Conservation (phyloP, 441 rosid genomes). For the Omphalea diandra region DNA sequence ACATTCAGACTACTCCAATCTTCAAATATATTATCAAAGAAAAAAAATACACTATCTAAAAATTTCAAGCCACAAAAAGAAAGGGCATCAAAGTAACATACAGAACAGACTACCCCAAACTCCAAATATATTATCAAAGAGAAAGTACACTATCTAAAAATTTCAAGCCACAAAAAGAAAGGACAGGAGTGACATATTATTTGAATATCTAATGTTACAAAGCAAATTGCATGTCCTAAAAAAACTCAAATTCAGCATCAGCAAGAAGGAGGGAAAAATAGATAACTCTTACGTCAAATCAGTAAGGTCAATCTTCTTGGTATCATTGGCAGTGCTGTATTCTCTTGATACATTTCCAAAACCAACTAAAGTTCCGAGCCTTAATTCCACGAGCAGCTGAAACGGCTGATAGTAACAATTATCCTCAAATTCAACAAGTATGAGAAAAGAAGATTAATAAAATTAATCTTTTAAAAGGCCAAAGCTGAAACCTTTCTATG, state of each 20-base stretch:
- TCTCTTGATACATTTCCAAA: slow-evolving; percentile 36
- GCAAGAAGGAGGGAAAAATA: too few species aligned
- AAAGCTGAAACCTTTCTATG: slow-evolving; percentile 50
- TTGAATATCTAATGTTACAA: neutral
- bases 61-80: neutral
- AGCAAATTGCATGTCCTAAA: neutral
- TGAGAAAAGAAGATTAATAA: slow-evolving; percentile 1
- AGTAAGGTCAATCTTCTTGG: slow-evolving; percentile 56
- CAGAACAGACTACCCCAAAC: too few species aligned
- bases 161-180: neutral
- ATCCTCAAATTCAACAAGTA: neutral
- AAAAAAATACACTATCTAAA: neutral
- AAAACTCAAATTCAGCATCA: neutral
- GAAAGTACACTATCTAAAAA: neutral
- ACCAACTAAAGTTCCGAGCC: slow-evolving; percentile 28
- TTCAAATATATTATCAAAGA: neutral
- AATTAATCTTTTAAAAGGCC: slow-evolving; percentile 51
- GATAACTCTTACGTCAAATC: slow-evolving; percentile 80
- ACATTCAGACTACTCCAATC: neutral
- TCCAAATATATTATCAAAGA: neutral
- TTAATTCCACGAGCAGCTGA: slow-evolving; percentile 40
- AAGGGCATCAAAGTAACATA: neutral
- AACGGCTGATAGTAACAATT: slow-evolving; percentile 15
- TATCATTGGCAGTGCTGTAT: slow-evolving; percentile 37
- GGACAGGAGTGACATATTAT: neutral